These are phyloP conservation scores for Paracamarosporium sp. DNA, from an alignment of 2,329 filamentous ascomycete species.

Conservation along the genomic window DNA sequence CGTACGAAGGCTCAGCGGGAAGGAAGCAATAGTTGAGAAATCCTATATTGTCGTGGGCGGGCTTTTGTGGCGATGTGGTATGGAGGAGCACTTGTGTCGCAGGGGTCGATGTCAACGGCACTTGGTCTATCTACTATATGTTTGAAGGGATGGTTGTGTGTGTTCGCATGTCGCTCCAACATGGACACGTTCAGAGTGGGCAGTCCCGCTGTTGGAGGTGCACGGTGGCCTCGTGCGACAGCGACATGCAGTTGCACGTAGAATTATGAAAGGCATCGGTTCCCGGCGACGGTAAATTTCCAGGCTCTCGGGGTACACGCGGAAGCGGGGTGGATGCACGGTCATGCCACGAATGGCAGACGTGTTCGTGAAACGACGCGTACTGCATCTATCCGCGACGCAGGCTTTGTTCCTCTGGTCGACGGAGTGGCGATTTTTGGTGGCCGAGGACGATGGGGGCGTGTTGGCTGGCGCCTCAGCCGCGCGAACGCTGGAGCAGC, in stretches of 20 bases:
- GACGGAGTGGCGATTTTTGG: not conserved
- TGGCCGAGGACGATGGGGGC: constrained; percentile 22
- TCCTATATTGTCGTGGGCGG: too few species aligned
- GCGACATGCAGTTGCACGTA: not conserved
- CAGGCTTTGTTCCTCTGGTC: not conserved
- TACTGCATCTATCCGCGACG: not conserved
- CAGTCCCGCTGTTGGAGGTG: not conserved
- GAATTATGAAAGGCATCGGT: not conserved
- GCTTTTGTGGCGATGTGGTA: too few species aligned
- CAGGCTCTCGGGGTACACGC: constrained; percentile 3
- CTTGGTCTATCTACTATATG: not conserved
- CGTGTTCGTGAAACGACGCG: constrained; percentile 7
- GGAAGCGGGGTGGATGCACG: constrained; percentile 9
- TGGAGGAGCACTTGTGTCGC: not conserved
- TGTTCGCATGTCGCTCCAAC: not conserved
- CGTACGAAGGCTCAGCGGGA: not conserved
- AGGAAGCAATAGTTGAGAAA: not conserved
- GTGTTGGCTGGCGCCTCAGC: not conserved
- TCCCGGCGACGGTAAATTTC: not conserved
- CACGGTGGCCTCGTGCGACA: constrained; percentile 1
- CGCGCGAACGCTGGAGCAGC: too few species aligned
- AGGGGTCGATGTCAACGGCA: not conserved
- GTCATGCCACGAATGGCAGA: constrained; percentile 6
- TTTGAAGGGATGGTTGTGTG: not conserved
- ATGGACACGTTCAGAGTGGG: not conserved